Evolutionary conservation across 352 stramenopile species (phyloP).

Genomic region (Pythium guiyangense): DNA sequence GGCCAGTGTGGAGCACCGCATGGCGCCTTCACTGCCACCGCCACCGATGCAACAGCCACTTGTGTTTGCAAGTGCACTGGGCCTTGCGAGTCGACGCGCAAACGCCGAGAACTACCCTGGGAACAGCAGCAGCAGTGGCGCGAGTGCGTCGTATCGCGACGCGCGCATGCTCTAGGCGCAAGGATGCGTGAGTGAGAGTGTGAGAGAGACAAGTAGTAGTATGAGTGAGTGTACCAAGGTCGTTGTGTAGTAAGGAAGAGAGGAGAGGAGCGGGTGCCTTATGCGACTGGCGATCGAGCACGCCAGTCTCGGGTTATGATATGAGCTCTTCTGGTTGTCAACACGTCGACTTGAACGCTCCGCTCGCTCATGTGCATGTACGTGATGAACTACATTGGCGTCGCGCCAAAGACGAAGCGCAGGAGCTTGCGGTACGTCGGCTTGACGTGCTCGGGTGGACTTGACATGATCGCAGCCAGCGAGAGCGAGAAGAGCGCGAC

Average conservation of each 20-base stretch:
- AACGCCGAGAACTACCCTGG: slow-evolving; percentile 8
- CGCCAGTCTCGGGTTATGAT: too few relatives aligned
- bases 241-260: too few relatives aligned
- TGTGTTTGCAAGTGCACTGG: too few relatives aligned
- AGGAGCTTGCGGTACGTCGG: slow-evolving; percentile 77
- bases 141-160: not conserved
- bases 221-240: too few relatives aligned
- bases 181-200: too few relatives aligned
- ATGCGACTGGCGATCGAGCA: too few relatives aligned
- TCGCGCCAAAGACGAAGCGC: slow-evolving; percentile 77
- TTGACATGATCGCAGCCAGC: slow-evolving; percentile 82
- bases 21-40: not conserved
- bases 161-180: not conserved
- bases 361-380: too few relatives aligned
- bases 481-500: slow-evolving; percentile 84
- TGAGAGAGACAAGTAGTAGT: too few relatives aligned
- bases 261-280: too few relatives aligned
- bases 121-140: slow-evolving; percentile 2
- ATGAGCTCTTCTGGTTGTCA: too few relatives aligned
- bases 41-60: not conserved
- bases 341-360: too few relatives aligned
- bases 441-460: slow-evolving; percentile 74
- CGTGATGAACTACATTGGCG: slow-evolving; percentile 47
- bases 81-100: not conserved
- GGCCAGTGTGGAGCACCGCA: not conserved